Base-by-base conservation (phyloP, 225 moss, liverwort and hornwort genomes). In the Pleurozium schreberi region DNA sequence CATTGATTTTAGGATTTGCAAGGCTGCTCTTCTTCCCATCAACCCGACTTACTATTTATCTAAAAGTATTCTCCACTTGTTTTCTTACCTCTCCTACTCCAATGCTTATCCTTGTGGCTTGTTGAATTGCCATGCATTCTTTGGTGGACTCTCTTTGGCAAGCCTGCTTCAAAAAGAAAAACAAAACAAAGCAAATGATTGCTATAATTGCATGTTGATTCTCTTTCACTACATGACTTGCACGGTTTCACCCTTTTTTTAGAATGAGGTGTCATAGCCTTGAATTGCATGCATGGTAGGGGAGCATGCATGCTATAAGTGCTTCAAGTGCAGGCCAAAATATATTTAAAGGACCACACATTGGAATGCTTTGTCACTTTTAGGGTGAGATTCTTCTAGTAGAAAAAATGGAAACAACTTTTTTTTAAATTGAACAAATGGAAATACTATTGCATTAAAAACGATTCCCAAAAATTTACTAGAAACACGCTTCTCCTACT, bases 181-280 rank as follows among this genome's bases (percentile, higher is more conserved):
- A n/a, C n/a, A n/a, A 13, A 50, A 19, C 2, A 22, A 52, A 9
- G 8, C 22, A 76, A 34, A 52, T 8, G 0, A 76, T 52, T 52
- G 22, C 3, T 5, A 76, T 76, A 8, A 76, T 22, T 76, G 52
- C 36, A 76, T 0, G 2, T 22, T 22, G 76, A 52, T 1, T 22
- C 34, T 50, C 21, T 13, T 75, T 22, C 4, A 21, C 0, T 34
- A 0, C 22, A 76, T 22, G 52, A 52, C 9, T 52, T 52, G 13
- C 0, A 9, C 0, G 0, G 8, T 34, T 3, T 52, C 2, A 0
- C n/a, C n/a, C n/a, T 3, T 8, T 50, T 75, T 22, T 0, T 34
- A 52, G 1, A 19, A 33, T 33, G 75, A 50, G 8, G 8, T 52
- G 34, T 50, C 2, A 3, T 0, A 0, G 8, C 34, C 34, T 76